Conservation (phyloP, 2,329 filamentous ascomycete genomes). For the Gnomoniopsis smithogilvyi region DNA sequence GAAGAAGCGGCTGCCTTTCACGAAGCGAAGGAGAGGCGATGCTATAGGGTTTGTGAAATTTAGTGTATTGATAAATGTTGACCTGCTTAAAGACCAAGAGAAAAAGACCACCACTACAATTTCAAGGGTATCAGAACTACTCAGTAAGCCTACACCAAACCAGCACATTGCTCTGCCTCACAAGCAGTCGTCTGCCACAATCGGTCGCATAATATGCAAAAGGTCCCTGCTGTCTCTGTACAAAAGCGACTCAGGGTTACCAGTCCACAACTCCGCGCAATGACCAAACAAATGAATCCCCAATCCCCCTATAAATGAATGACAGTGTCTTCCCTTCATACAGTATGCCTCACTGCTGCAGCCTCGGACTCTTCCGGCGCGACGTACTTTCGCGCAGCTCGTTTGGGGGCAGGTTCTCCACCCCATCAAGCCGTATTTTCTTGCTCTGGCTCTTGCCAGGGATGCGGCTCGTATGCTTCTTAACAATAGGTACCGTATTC, state of each 20-base stretch:
- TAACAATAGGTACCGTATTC: slow-evolving; percentile 45
- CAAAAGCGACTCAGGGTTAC: too few species aligned
- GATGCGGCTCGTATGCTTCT: slow-evolving; percentile 37
- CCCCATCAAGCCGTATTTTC: slow-evolving; percentile 38
- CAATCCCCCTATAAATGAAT: not conserved
- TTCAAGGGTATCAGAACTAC: slow-evolving; percentile 17
- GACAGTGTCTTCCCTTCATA: not conserved
- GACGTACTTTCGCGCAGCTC: slow-evolving; percentile 43
- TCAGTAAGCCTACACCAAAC: slow-evolving; percentile 16
- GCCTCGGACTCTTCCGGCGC: slow-evolving; percentile 53
- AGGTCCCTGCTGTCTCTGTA: not conserved
- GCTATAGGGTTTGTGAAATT: too few species aligned
- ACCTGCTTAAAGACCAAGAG: slow-evolving; percentile 3
- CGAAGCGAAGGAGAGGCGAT: too few species aligned
- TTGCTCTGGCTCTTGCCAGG: slow-evolving; percentile 32
- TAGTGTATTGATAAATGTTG: not conserved
- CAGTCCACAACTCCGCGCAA: slow-evolving; percentile 3
- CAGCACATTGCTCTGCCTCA: not conserved
- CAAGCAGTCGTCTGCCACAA: not conserved
- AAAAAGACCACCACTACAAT: not conserved
- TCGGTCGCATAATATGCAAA: not conserved
- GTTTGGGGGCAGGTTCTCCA: slow-evolving; percentile 48
- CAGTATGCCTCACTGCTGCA: slow-evolving; percentile 29
- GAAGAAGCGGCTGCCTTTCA: too few species aligned
- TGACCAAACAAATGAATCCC: slow-evolving; percentile 4